Conservation (phyloP, 1,284 basidiomycete species). For the Papiliotrema laurentii region DNA sequence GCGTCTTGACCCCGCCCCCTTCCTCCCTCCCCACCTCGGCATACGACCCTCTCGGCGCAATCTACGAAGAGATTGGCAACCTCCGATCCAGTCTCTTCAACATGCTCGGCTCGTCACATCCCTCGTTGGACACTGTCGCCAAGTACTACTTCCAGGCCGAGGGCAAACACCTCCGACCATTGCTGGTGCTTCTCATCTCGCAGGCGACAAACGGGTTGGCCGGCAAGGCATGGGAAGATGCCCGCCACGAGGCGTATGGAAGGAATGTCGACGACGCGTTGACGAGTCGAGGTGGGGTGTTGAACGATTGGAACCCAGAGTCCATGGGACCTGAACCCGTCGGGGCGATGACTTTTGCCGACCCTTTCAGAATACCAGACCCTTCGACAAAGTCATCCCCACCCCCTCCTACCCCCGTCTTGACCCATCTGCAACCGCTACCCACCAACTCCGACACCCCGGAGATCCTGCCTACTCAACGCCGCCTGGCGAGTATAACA, state of each 20-base stretch:
- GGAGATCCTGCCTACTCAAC: conserved; percentile 72
- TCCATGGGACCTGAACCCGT: conserved; percentile 35
- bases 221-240: conserved; percentile 33
- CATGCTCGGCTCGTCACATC: conserved; percentile 83
- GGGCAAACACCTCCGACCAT: conserved; percentile 80
- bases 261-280: conserved; percentile 41
- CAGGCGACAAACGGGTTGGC: conserved; percentile 83
- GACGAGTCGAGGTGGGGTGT: conserved; percentile 41
- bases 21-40: conserved; percentile 5
- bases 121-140: conserved; percentile 79
- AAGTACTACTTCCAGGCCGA: conserved; percentile 86
- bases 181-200: conserved; percentile 84
- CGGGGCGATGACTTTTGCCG: conserved; percentile 31
- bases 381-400: conserved; percentile 4
- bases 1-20: conserved; percentile 29
- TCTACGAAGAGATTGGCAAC: conserved; percentile 68
- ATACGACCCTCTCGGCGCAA: conserved; percentile 42
- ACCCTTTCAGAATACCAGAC: conserved; percentile 37
- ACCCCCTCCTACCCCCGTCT: neutral
- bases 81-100: conserved; percentile 71
- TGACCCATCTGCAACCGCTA: neutral
- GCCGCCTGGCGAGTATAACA: conserved; percentile 89
- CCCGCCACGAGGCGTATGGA: conserved; percentile 13
- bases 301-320: conserved; percentile 50
- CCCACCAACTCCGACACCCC: conserved; percentile 9